phyloP scores from a whole-genome alignment of 2,329 filamentous ascomycete species.

The Fusarium albidum region DNA sequence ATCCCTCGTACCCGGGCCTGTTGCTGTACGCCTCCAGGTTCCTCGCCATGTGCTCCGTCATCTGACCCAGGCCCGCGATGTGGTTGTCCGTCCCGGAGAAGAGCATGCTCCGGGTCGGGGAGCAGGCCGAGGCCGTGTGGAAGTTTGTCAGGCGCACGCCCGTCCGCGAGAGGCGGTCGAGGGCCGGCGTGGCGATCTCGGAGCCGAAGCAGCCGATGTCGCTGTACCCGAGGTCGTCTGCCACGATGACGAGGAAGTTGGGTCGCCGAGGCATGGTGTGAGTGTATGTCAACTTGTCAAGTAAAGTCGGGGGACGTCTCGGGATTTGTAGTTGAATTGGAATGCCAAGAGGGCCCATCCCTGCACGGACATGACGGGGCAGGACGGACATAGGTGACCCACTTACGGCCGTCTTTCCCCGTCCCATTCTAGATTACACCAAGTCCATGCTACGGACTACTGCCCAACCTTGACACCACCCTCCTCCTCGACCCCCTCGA shows the following conservation, averaged over 20 bases:
- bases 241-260: constrained; percentile 41
- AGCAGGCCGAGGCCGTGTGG: constrained; percentile 66
- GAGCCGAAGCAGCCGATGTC: constrained; percentile 55
- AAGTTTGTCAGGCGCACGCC: constrained; percentile 65
- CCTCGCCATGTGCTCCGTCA: constrained; percentile 51
- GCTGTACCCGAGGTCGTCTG: constrained; percentile 41
- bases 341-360: too few relatives aligned
- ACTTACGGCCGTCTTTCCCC: too few relatives aligned
- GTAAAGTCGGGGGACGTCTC: too few relatives aligned
- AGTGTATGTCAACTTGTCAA: too few relatives aligned
- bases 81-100: constrained; percentile 67
- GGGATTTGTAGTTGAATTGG: too few relatives aligned
- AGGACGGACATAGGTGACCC: too few relatives aligned
- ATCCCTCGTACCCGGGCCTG: constrained; percentile 42
- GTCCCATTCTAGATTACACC: too few relatives aligned
- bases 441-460: too few relatives aligned
- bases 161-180: constrained; percentile 58
- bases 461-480: too few relatives aligned
- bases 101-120: constrained; percentile 66
- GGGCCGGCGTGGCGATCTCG: constrained; percentile 64
- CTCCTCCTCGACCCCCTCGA: too few relatives aligned
- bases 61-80: constrained; percentile 61
- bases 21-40: constrained; percentile 8
- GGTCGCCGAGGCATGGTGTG: too few relatives aligned
- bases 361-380: too few relatives aligned